Evolutionary conservation across 352 stramenopile species (phyloP), one percentile per base, ranked within the genome.

Genomic region (Globisporangium viniferum): DNA sequence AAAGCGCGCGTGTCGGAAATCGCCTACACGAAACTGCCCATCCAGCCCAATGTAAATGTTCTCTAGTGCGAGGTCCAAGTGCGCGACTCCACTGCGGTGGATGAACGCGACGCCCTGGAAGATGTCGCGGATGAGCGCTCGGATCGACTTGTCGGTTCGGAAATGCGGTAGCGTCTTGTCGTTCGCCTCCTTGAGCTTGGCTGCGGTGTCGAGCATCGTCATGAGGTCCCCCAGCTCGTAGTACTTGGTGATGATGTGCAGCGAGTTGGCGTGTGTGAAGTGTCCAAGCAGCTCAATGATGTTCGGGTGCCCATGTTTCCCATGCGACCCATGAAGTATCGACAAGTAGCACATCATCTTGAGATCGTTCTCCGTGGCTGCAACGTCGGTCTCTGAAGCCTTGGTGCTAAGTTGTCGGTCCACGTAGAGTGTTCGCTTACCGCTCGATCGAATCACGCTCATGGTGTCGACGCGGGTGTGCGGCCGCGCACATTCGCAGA

Each of bases 71-170:
- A 93, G 62, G 55, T 92, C 86, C 15, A 83, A 69, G 58, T 93
- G 86, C 2, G 75, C 86, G 35, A 92, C 59, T 33, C 84, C 84
- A 35, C 89, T 77, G 18, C 64, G 46, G 53, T 93, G 86, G 22
- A 93, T 63, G 66, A 80, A 90, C 0, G 71, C 71, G 0, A 92
- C 67, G 0, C 75, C 82, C 0, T 84, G 91, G 63, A 94, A 88
- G 76, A 98, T 98, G 70, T 98, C 90, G 35, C 73, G 77, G 72
- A 93, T 85, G 1, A 27, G 59, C 22, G 59, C 59, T 24, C 59
- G 36, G 33, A 90, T 86, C 33, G 33, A 36, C 33, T 36, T 36
- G 33, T 36, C 33, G 33, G 33, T 36, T 36, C 33, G 33, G 7
- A 36, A 36, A 7, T 36, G 33, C 7, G 33, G 33, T 7, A 36